These are phyloP conservation scores for Fagus crenata DNA, from an alignment of 306 rosid genomes.

Conservation along the genomic window DNA sequence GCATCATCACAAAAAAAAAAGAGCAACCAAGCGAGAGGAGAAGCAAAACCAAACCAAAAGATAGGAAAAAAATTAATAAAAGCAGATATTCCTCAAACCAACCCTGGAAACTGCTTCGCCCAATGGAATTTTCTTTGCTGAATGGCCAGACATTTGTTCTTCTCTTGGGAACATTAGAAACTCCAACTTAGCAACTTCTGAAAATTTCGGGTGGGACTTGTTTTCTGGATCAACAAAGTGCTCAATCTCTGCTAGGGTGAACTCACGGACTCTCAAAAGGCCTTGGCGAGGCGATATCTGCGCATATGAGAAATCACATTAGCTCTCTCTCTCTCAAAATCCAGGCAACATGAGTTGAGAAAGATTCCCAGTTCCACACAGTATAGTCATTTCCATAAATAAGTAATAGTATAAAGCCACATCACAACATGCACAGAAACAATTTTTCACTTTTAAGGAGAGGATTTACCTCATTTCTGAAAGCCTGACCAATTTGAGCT, in stretches of 20 bases:
- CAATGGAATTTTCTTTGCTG: constrained; percentile 65
- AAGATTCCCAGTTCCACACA: not conserved
- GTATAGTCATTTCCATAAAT: constrained; percentile 13
- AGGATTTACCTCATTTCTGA: constrained; percentile 77
- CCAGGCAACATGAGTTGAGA: not conserved
- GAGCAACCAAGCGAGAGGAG: not conserved
- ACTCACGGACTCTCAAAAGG: constrained; percentile 90
- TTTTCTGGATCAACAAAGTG: constrained; percentile 96
- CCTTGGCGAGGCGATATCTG: constrained; percentile 99
- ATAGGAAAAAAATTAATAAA: too few species aligned
- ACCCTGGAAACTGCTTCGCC: constrained; percentile 92
- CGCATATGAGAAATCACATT: constrained; percentile 12
- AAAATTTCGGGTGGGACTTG: constrained; percentile 80
- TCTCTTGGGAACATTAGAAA: constrained; percentile 93
- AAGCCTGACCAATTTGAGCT: constrained; percentile 96
- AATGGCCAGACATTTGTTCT: constrained; percentile 73
- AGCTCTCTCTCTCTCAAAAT: constrained; percentile 9
- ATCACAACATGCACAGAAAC: not conserved
- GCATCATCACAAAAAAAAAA: constrained; percentile 10
- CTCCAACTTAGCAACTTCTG: constrained; percentile 74
- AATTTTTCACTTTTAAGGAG: not conserved
- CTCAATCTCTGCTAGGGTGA: constrained; percentile 93
- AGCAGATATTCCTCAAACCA: constrained; percentile 20
- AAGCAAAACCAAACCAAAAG: not conserved
- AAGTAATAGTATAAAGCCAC: constrained; percentile 2